A percentile compares a stretch with the other conserved stretches of the same genome.
phyloP scores from a whole-genome alignment of 441 rosid genomes.

The Monsonia emarginata region DNA sequence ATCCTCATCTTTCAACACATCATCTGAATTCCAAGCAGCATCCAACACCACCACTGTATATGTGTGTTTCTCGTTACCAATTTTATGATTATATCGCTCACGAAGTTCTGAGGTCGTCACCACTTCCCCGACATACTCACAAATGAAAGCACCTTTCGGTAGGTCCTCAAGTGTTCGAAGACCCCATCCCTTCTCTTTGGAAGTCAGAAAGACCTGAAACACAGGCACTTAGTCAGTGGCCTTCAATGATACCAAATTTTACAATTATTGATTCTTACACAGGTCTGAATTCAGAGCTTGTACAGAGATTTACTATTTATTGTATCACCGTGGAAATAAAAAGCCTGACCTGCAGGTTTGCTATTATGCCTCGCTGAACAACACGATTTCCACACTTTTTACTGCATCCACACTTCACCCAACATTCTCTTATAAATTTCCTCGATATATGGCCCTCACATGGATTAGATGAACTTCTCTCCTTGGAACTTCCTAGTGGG shows the following conservation, averaged over 20 bases:
- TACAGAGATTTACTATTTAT: neutral
- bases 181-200: constrained; percentile 89
- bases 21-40: constrained; percentile 56
- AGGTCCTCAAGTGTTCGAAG: constrained; percentile 69
- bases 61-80: constrained; percentile 20
- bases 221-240: neutral
- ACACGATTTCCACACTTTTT: constrained; percentile 76
- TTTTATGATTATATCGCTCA: constrained; percentile 25
- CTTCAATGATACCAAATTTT: neutral
- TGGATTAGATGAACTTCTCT: constrained; percentile 38
- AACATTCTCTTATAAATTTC: constrained; percentile 69
- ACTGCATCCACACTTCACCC: constrained; percentile 79
- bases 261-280: neutral
- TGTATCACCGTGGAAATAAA: neutral
- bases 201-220: constrained; percentile 60
- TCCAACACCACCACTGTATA: constrained; percentile 52
- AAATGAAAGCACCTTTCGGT: constrained; percentile 76
- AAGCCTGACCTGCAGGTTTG: constrained; percentile 56
- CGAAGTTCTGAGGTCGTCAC: constrained; percentile 54
- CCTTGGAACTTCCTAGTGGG: constrained; percentile 52
- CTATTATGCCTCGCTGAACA: constrained; percentile 70
- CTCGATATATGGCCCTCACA: constrained; percentile 80
- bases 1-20: constrained; percentile 41
- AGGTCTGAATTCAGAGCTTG: neutral
- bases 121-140: constrained; percentile 82